Conservation (phyloP, 257 asterid genomes). For the Hygrophila difformis region DNA sequence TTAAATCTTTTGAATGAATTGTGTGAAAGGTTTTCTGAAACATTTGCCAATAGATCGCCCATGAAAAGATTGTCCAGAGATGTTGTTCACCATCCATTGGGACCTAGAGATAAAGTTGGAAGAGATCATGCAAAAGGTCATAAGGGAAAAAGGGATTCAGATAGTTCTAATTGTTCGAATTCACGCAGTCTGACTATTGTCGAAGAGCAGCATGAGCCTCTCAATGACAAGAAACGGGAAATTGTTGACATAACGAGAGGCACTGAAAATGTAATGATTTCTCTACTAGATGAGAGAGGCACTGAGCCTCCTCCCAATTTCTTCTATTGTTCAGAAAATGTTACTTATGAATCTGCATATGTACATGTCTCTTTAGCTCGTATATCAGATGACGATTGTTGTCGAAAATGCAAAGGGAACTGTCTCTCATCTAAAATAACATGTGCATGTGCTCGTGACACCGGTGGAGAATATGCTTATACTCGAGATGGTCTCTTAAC, state of each 20-base stretch:
- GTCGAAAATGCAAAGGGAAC: constrained; percentile 45
- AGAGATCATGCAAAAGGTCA: constrained; percentile 8
- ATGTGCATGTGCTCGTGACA: constrained; percentile 70
- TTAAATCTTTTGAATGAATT: constrained; percentile 21
- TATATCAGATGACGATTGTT: constrained; percentile 64
- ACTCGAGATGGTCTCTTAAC: constrained; percentile 47
- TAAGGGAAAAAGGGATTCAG: constrained; percentile 13
- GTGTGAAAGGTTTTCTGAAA: constrained; percentile 23
- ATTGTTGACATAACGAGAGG: constrained; percentile 47
- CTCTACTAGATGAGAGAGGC: constrained; percentile 46
- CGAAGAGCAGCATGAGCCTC: not conserved
- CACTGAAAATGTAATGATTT: constrained; percentile 41
- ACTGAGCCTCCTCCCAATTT: constrained; percentile 35
- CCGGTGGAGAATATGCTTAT: constrained; percentile 80
- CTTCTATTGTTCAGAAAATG: constrained; percentile 33
- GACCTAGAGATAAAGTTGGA: not conserved
- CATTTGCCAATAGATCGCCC: constrained; percentile 6
- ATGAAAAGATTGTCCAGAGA: constrained; percentile 10
- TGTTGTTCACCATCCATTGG: not conserved
- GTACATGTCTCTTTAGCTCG: constrained; percentile 58
- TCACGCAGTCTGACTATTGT: constrained; percentile 8
- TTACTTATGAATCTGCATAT: constrained; percentile 43
- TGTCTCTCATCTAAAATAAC: constrained; percentile 57
- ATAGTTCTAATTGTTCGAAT: constrained; percentile 16
- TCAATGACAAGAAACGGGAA: constrained; percentile 10